Evolutionary conservation across 805 yeast genomes (phyloP).

Genomic region (Teunomyces funiuensis): DNA sequence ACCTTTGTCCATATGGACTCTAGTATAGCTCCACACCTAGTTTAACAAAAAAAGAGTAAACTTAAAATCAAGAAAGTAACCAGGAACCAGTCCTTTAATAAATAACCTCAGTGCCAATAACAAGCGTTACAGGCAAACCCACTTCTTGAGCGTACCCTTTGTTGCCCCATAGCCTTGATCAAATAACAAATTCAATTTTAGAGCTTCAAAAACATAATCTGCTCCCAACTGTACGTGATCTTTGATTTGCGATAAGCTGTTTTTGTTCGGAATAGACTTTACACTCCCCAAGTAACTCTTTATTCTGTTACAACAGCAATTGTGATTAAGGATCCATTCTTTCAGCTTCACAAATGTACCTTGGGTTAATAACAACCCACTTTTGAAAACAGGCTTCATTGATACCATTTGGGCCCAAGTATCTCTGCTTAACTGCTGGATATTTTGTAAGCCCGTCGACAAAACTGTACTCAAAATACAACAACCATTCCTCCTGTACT

Average conservation of each 20-base stretch:
- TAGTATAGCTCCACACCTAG: too few species aligned
- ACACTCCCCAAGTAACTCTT: too few species aligned
- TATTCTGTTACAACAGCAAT: too few species aligned
- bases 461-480: too few species aligned
- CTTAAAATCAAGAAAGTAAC: not conserved
- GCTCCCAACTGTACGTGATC: not conserved
- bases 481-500: too few species aligned
- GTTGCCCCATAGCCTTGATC: not conserved
- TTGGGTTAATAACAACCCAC: not conserved
- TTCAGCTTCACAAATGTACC: not conserved
- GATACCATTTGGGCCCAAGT: not conserved
- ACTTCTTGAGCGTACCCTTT: not conserved
- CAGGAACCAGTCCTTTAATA: not conserved
- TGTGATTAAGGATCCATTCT: not conserved
- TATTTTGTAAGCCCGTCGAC: too few species aligned
- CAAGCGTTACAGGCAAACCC: not conserved
- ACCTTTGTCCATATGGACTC: not conserved
- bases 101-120: not conserved
- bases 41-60: too few species aligned
- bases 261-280: too few species aligned
- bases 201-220: not conserved
- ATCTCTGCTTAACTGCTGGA: not conserved
- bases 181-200: not conserved
- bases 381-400: not conserved
- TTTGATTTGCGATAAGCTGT: not conserved